A percentile compares a stretch with the other conserved stretches of the same genome.
These are phyloP conservation scores for Chrysoporthe puriensis DNA, from an alignment of 2,329 filamentous ascomycete genomes.

Conservation along the genomic window DNA sequence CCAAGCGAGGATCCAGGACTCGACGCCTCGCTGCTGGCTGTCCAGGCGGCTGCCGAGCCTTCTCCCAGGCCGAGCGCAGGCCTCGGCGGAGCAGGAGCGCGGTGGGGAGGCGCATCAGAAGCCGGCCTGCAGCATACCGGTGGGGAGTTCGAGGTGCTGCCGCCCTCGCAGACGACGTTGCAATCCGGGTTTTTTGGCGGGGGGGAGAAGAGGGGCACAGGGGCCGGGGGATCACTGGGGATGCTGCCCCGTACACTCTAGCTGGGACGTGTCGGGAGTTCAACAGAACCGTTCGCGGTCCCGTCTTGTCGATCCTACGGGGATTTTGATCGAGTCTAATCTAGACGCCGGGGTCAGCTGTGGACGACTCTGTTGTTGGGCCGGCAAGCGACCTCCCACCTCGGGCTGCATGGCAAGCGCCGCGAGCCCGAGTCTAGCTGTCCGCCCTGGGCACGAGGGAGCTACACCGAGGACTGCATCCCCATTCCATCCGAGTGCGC, in stretches of 20 bases:
- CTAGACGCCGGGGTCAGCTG: not conserved
- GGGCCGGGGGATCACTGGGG: not conserved
- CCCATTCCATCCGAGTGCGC: too few species aligned
- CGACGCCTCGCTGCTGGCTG: slow-evolving; percentile 5
- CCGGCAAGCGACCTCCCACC: not conserved
- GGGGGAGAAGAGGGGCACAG: not conserved
- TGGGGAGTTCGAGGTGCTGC: not conserved
- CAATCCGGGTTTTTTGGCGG: not conserved
- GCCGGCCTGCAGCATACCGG: slow-evolving; percentile 2
- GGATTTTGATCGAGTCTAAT: slow-evolving; percentile 1
- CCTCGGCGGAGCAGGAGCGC: not conserved
- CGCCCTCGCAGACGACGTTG: slow-evolving; percentile 1
- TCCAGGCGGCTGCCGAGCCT: not conserved
- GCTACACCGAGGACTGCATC: not conserved
- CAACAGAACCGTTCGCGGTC: not conserved
- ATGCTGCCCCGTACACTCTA: not conserved
- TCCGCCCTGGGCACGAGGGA: not conserved
- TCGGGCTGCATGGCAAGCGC: not conserved
- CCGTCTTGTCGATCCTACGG: slow-evolving; percentile 5
- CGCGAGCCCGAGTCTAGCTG: not conserved
- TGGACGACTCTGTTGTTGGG: not conserved
- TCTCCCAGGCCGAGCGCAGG: not conserved
- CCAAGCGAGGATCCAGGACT: not conserved
- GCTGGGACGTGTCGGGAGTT: not conserved
- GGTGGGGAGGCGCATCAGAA: not conserved